Base-by-base conservation (phyloP, 768 basidiomycete genomes). In the Polyporus arcularius region DNA sequence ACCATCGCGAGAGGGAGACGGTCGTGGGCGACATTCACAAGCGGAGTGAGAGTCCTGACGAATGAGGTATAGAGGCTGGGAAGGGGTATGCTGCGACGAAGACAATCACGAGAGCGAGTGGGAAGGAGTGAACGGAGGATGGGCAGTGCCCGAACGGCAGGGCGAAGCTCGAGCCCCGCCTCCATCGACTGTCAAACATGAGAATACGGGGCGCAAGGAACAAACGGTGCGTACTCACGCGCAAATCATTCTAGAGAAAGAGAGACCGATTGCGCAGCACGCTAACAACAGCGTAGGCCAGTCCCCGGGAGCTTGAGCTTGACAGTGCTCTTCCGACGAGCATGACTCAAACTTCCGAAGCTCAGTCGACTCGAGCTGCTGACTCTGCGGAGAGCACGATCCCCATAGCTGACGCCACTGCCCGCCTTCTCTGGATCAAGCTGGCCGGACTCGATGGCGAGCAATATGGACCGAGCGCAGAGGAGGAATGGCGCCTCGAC, bases 321-420 rank as follows among this genome's bases (percentile, higher is more conserved):
- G 57, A 85, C 80, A n/a, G 82, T 74, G 41, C 73, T 75, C 63
- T 82, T 84, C 67, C 80, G 80, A 51, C 88, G 85, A 47, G 82
- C 76, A n/a, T 82, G 85, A 69, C 88, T 90, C 53, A 91, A 75
- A 70, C 90, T 92, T 15, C 90, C 91, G 72, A 93, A 92, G 71
- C 92, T 93, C 67, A 95, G 77, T 57, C 91, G 85, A 68, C 91
- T 93, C n/a, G 90, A 90, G 72, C 91, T 93, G 63, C 89, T 94
- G 35, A 98, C 93, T 68, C 96, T 82, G 58, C 94, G 83, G 35
- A 98, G 79, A 26, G 94, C 91, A 60, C 97, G 83, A 73, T 98
- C 97, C 9, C 97, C 97, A 70, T 97, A 99, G 69, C 91, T 94
- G 47, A 99, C 94, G 21, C 97, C 97, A 62, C 92, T 95, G 1